phyloP scores from a whole-genome alignment of 345 rosid genomes.

The Melaleuca quinquenervia region DNA sequence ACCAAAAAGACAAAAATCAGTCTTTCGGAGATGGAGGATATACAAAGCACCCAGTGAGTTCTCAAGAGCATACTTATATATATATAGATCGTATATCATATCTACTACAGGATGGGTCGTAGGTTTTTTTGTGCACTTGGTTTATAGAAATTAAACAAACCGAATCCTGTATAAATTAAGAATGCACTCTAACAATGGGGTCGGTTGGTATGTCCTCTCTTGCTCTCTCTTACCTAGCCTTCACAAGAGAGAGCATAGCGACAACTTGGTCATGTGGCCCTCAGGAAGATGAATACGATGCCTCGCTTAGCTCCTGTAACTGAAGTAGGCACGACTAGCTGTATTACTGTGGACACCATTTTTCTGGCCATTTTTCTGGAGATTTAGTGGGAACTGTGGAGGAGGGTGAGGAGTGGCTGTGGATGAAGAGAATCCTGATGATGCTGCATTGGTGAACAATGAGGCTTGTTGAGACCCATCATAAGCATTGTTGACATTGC shows the following conservation, averaged over 20 bases:
- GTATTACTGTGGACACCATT: conserved; percentile 3
- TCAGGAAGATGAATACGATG: not conserved
- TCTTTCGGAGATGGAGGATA: not conserved
- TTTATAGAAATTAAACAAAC: not conserved
- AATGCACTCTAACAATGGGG: not conserved
- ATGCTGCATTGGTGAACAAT: conserved; percentile 73
- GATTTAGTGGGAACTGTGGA: conserved; percentile 18
- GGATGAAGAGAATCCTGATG: conserved; percentile 95
- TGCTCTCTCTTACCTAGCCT: not conserved
- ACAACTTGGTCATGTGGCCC: not conserved
- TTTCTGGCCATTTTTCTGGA: not conserved
- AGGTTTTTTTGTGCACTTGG: not conserved
- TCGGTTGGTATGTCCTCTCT: not conserved
- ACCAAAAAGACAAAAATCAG: not conserved
- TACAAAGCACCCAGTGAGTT: not conserved
- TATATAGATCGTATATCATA: not conserved
- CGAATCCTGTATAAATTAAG: not conserved
- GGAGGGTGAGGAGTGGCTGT: conserved; percentile 20
- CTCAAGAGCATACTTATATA: not conserved
- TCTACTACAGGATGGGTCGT: not conserved
- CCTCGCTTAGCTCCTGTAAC: not conserved
- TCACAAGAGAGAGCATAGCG: not conserved
- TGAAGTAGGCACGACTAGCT: not conserved
- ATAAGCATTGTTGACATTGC: conserved; percentile 6
- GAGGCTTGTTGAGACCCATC: conserved; percentile 6